phyloP scores from a whole-genome alignment of 306 rosid genomes.

The Hylodesmum podocarpum region DNA sequence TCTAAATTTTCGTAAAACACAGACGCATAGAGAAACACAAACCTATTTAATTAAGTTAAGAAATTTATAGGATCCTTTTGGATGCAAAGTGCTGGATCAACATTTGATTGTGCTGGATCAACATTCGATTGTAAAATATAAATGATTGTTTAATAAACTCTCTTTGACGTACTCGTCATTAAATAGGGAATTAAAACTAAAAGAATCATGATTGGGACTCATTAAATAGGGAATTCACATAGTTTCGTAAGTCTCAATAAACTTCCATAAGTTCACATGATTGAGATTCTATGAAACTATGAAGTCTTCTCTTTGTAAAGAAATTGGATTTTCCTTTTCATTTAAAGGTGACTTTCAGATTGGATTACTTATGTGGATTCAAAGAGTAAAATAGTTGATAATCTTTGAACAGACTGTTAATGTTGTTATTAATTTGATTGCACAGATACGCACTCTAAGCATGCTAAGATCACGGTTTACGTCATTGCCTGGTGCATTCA shows the following conservation, averaged over 20 bases:
- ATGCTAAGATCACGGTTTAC: conserved; percentile 94
- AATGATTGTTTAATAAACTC: not conserved
- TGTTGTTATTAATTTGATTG: conserved; percentile 25
- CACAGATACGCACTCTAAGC: conserved; percentile 83
- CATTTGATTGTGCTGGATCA: conserved; percentile 34
- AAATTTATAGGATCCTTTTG: conserved; percentile 2
- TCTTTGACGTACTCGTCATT: not conserved
- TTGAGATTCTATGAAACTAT: not conserved
- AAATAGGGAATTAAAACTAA: not conserved
- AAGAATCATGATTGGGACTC: not conserved
- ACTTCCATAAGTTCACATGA: too few relatives aligned
- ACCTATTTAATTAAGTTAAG: conserved; percentile 13
- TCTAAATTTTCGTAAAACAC: not conserved
- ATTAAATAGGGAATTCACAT: not conserved
- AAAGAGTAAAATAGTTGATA: conserved; percentile 1
- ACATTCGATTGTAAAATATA: not conserved
- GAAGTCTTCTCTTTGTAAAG: conserved; percentile 29
- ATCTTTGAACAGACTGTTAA: conserved; percentile 15
- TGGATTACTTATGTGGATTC: conserved; percentile 6
- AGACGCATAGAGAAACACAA: not conserved
- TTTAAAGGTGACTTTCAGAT: conserved; percentile 13
- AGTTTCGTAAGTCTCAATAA: not conserved
- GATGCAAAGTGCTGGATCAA: conserved; percentile 6
- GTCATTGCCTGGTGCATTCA: conserved; percentile 92
- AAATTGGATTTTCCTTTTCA: not conserved